Base-by-base conservation (phyloP, 768 basidiomycete genomes). In the Mycena galopus region DNA sequence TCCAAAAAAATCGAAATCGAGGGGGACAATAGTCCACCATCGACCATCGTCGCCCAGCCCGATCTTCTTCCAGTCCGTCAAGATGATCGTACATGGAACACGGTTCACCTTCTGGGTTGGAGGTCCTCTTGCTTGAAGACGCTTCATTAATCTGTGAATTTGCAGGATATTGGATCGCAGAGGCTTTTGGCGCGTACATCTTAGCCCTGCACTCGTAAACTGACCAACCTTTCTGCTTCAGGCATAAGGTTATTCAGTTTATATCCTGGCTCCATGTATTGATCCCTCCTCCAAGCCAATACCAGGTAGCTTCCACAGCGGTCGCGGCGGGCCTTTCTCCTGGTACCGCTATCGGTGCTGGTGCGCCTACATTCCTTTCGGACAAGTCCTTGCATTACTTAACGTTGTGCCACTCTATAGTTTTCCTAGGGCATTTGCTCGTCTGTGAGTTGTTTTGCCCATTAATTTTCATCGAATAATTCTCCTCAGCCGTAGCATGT, bases 261-360 rank as follows among this genome's bases (percentile, higher is more conserved):
- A 21, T 17, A 32, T 50, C 12, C 11, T 47, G 30, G 16, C 25
- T 47, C 16, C 12, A 17, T 42, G 35, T 29, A 60, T 53, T 61
- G 8, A 61, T 55, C 35, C 17, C 12, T 11, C 27, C 23, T n/a
- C 25, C n/a, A 9, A 77, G 76, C 58, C 76, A 77, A 55, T 77
- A 77, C 37, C 76, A 77, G 35, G 76, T 77, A n/a, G 76, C 76
- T 5, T 73, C 74, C 2, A 68, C 74, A 4, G 72, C 74, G 23
- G 57, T 77, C 12, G 71, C 55, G 8, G 65, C 74, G 7, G 76
- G 76, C 1, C 67, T 77, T 11, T 71, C 72, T 44, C 76, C 76
- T 14, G 73, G 76, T 29, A 23, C 67, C 5, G 66, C 76, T 14
- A 77, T 77, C 21, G 75, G 65, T 25, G 76, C 76, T 17, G 73